Conservation (phyloP, 2,329 filamentous ascomycete species). For the Leptographium lundbergii region DNA sequence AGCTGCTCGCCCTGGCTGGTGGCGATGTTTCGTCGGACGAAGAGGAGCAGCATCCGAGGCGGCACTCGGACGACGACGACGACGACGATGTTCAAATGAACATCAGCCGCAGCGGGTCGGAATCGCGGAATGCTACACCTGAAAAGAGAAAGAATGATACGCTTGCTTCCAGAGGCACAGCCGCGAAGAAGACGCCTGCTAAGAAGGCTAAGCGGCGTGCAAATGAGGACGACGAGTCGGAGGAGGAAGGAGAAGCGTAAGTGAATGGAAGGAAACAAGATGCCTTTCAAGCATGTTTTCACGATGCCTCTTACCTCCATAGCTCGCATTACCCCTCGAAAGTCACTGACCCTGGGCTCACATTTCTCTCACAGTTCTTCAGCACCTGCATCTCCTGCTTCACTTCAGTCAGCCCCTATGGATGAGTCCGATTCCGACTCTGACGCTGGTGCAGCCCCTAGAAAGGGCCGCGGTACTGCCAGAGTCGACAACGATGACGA, state of each 20-base stretch:
- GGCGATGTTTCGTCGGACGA: conserved; percentile 53
- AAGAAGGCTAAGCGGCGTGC: conserved; percentile 39
- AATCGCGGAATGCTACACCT: conserved; percentile 31
- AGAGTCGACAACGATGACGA: conserved; percentile 15
- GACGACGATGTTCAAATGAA: conserved; percentile 41
- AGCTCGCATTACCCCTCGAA: background rate
- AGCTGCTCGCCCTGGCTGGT: conserved; percentile 84
- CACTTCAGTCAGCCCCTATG: conserved; percentile 75
- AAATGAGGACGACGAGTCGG: conserved; percentile 42
- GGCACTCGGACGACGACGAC: conserved; percentile 51
- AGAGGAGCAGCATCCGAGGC: conserved; percentile 29
- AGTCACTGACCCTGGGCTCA: background rate
- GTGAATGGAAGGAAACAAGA: conserved; percentile 17
- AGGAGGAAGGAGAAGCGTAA: conserved; percentile 76
- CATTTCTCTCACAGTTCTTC: conserved; percentile 38
- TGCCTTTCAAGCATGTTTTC: background rate
- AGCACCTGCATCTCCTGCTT: conserved; percentile 55
- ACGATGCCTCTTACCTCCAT: background rate
- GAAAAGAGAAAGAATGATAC: conserved; percentile 20
- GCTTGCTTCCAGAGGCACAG: conserved; percentile 22
- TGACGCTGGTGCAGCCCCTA: conserved; percentile 36
- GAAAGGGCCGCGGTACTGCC: conserved; percentile 3
- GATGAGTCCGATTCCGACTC: conserved; percentile 77
- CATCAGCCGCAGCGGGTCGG: conserved; percentile 33
- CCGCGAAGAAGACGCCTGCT: conserved; percentile 21